Conservation (phyloP, 805 yeast species). For the Maudiozyma bulderi region DNA sequence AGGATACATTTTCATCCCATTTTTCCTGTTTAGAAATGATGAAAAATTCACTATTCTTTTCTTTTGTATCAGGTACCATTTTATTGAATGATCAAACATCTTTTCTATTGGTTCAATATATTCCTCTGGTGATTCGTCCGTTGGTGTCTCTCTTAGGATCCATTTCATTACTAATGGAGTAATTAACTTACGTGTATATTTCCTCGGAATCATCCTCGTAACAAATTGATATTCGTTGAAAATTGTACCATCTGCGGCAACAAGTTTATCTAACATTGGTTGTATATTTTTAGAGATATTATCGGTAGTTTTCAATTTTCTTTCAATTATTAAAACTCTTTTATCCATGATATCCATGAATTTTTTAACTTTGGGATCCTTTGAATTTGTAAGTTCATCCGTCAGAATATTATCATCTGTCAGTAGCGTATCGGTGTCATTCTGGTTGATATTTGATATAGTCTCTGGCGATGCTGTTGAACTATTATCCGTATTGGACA, state of each 20-base stretch:
- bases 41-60: slow-evolving; percentile 9
- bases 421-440: background rate
- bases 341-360: background rate
- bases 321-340: slow-evolving; percentile 6
- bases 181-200: slow-evolving; percentile 8
- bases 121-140: background rate
- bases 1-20: background rate
- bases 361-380: background rate
- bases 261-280: slow-evolving; percentile 4
- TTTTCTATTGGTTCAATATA: slow-evolving; percentile 6
- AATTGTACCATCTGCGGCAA: slow-evolving; percentile 1
- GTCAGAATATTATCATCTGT: background rate
- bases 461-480: too few relatives aligned
- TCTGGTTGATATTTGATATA: too few relatives aligned
- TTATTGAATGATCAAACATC: slow-evolving; percentile 6
- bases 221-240: slow-evolving; percentile 2
- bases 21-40: slow-evolving; percentile 1
- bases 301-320: slow-evolving; percentile 9
- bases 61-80: slow-evolving; percentile 14
- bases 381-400: background rate
- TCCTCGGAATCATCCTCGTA: slow-evolving; percentile 6
- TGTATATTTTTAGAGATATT: slow-evolving; percentile 7
- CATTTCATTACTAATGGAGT: slow-evolving; percentile 9
- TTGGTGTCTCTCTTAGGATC: slow-evolving; percentile 3
- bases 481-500: background rate